These are phyloP conservation scores for Cyanidioschyzon merolae DNA, from an alignment of 23 red algal species.

Conservation along the genomic window DNA sequence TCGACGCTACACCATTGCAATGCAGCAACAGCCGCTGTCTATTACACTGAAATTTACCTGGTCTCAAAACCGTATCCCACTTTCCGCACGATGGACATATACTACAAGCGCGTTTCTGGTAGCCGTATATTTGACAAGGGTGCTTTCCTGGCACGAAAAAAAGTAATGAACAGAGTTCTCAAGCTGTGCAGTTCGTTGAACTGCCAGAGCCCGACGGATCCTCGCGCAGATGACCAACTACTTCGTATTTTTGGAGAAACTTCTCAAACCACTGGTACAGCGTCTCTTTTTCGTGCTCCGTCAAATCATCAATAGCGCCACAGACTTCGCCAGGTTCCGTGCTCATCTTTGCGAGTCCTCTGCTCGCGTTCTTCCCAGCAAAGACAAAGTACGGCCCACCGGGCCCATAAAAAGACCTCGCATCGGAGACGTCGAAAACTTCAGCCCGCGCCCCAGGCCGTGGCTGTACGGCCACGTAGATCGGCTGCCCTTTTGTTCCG, in stretches of 20 bases:
- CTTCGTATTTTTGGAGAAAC: slow-evolving; percentile 68
- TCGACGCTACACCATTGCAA: too few relatives aligned
- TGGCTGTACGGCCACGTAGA: slow-evolving; percentile 67
- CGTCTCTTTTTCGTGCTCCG: slow-evolving; percentile 51
- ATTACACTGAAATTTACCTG: too few relatives aligned
- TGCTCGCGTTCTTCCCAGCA: slow-evolving; percentile 82
- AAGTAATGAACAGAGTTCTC: too few relatives aligned
- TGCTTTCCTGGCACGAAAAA: too few relatives aligned
- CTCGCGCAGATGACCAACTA: slow-evolving; percentile 56
- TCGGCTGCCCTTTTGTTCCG: slow-evolving; percentile 42
- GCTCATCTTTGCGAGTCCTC: slow-evolving; percentile 65
- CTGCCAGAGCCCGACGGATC: too few relatives aligned
- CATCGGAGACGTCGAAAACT: slow-evolving; percentile 74
- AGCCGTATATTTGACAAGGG: too few relatives aligned
- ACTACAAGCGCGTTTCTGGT: too few relatives aligned
- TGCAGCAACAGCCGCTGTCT: too few relatives aligned
- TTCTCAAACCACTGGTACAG: slow-evolving; percentile 73
- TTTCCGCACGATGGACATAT: too few relatives aligned
- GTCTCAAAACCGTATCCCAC: too few relatives aligned
- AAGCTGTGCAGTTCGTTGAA: too few relatives aligned
- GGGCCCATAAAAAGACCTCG: slow-evolving; percentile 79
- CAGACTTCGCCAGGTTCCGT: slow-evolving; percentile 46
- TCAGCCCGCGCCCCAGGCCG: slow-evolving; percentile 22
- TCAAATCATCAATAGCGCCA: slow-evolving; percentile 54
- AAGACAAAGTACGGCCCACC: slow-evolving; percentile 86